Base-by-base conservation (phyloP, 371 early-diverging fungal species). In the Mucor plumbeus region DNA sequence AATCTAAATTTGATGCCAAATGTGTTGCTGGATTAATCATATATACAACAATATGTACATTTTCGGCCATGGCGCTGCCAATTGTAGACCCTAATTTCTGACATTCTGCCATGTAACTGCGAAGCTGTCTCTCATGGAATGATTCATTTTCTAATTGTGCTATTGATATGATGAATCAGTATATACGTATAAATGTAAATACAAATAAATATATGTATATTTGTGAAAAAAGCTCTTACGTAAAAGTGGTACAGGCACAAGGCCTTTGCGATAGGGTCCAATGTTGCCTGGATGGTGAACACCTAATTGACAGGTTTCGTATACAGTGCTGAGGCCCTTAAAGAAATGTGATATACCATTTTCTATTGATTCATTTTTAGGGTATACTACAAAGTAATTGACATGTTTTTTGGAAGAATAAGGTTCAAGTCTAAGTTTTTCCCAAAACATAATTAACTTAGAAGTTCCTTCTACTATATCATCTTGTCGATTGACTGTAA, bases 391-490 rank as follows among this genome's bases (percentile, higher is more conserved):
- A 71, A 86, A 86, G 65, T 88, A 89, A 5, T 67, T 69, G 19
- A 89, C 71, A 33, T 78, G 80, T 66, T 89, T 89, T 61, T 76
- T 82, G 39, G 63, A 61, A 1, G 84, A 86, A 38, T 84, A 87
- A 1, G 89, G 89, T 44, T 86, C 86, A 36, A 89, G 67, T 36
- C 87, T 78, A 43, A 87, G 70, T 33, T 87, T 87, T 40, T 88
- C 88, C 90, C 90, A 89, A 65, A 85, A 86, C 15, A 81, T 76
- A 10, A 89, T 63, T 19, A 89, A 68, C 7, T 83, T 78, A 4
- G 85, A 83, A 0, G 86, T 80, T 3, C 85, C 86, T 61, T 86
- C 88, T 19, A 89, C 77, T 66, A 77, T 80, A 26, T 87, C 86
- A 8, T 89, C 87, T n/a, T 86, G 82, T 1, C 85, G 79, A 17